Base-by-base conservation (phyloP, 306 rosid genomes). In the Dalbergia cultrata region DNA sequence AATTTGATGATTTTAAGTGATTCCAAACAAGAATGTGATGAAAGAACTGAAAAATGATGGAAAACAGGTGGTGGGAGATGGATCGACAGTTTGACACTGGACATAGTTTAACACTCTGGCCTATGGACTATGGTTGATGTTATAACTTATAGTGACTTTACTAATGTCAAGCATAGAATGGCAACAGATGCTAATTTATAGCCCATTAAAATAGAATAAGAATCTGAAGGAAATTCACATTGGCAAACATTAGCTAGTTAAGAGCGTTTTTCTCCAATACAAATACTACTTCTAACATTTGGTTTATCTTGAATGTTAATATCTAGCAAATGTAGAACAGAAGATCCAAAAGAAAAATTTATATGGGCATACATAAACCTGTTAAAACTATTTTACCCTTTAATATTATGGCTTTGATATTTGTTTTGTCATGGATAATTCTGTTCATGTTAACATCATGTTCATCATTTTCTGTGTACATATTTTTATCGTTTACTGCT, bases 401-500 rank as follows among this genome's bases (percentile, higher is more conserved):
- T 9, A 34, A 72, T 45, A 21, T 66, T 43, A 31, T 74, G 14
- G 43, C 56, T 74, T 21, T 68, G 31, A 16, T 75, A 53, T 76
- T 64, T 43, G 61, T 49, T 72, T 75, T 83, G 72, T 83, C 78
- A 17, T 52, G 41, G 31, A 37, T 68, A 74, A 62, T 76, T 77
- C 53, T 73, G 70, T 76, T 77, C 81, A 26, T 64, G 83, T 87
- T 85, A 84, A 79, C 90, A 58, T 88, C 84, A 68, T 67, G 78
- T 86, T 84, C 78, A 73, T 75, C 81, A 70, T 89, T 80, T 81
- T 86, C 87, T 86, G 81, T 90, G 89, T 83, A 85, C 82, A 79
- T 91, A 85, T 93, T 89, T 91, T 91, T 88, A 81, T 87, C 87
- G 85, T 90, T 75, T 92, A 93, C 90, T 83, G 77, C 91, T 87